phyloP scores from a whole-genome alignment of 2,329 filamentous ascomycete species.

The Penicillium sp. region DNA sequence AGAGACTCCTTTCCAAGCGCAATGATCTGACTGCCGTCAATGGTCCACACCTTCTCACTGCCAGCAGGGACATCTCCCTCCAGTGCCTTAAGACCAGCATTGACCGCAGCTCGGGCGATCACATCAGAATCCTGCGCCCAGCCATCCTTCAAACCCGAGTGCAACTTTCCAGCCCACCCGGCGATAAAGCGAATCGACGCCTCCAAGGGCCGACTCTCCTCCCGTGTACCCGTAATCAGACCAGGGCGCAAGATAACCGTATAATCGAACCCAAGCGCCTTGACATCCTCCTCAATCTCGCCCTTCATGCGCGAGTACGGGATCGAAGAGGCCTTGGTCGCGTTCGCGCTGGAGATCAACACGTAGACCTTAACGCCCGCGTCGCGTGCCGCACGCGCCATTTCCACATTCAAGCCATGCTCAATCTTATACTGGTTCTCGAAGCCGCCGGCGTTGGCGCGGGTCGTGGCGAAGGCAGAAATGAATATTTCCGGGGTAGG shows the following conservation, averaged over 20 bases:
- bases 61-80: slow-evolving; percentile 42
- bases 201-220: slow-evolving; percentile 62
- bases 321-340: slow-evolving; percentile 56
- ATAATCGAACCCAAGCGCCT: slow-evolving; percentile 72
- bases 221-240: slow-evolving; percentile 70
- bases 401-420: slow-evolving; percentile 78
- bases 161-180: slow-evolving; percentile 56
- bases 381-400: slow-evolving; percentile 73
- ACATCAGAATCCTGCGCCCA: slow-evolving; percentile 74
- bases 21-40: slow-evolving; percentile 43
- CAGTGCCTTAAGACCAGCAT: slow-evolving; percentile 41
- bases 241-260: slow-evolving; percentile 75
- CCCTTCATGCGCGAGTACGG: slow-evolving; percentile 75
- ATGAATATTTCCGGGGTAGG: slow-evolving; percentile 67
- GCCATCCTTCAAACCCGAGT: slow-evolving; percentile 59
- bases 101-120: slow-evolving; percentile 56
- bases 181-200: slow-evolving; percentile 59
- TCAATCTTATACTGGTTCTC: slow-evolving; percentile 85
- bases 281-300: slow-evolving; percentile 78
- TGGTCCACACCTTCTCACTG: slow-evolving; percentile 43
- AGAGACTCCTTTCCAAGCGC: slow-evolving; percentile 24
- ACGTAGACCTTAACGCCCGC: slow-evolving; percentile 75
- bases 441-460: slow-evolving; percentile 70
- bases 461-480: slow-evolving; percentile 79
- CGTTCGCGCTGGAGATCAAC: slow-evolving; percentile 64